These are phyloP conservation scores for Kewa caespitosa DNA, from an alignment of 179 eudicot species.

Conservation along the genomic window DNA sequence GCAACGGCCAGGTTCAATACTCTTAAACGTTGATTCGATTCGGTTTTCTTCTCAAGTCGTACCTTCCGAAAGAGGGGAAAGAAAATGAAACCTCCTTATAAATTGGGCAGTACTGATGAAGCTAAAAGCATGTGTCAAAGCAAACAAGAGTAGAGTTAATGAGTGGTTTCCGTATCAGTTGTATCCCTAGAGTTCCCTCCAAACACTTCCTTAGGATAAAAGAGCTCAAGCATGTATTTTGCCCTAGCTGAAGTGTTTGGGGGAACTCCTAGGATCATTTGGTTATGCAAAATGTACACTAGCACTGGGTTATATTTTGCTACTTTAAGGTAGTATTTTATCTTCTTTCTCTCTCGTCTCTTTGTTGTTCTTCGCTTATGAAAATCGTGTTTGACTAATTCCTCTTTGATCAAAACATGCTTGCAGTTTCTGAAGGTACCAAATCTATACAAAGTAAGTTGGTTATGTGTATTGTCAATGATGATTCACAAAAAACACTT, in stretches of 20 bases:
- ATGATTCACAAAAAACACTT: too few species aligned
- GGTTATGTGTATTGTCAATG: too few species aligned
- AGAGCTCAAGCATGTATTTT: not conserved
- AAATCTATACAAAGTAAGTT: too few species aligned
- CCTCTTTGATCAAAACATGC: too few species aligned
- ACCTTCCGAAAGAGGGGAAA: too few species aligned
- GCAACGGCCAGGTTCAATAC: constrained; percentile 2
- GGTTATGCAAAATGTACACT: not conserved
- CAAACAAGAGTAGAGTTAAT: too few species aligned
- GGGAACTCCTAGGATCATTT: constrained; percentile 16
- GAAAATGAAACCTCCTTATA: constrained; percentile 2
- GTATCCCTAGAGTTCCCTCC: constrained; percentile 15
- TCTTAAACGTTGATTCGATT: not conserved
- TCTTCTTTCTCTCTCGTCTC: not conserved
- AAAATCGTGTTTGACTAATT: too few species aligned
- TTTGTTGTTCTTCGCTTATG: too few species aligned
- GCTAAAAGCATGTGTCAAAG: not conserved
- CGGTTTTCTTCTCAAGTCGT: not conserved
- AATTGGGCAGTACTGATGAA: not conserved
- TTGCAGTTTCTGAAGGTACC: too few species aligned
- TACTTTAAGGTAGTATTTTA: not conserved
- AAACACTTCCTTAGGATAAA: constrained; percentile 15
- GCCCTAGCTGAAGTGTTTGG: constrained; percentile 20
- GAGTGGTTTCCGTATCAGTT: not conserved
- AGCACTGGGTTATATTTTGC: too few species aligned